Conservation (phyloP, 306 rosid species). For the Lathyrus oleraceus region DNA sequence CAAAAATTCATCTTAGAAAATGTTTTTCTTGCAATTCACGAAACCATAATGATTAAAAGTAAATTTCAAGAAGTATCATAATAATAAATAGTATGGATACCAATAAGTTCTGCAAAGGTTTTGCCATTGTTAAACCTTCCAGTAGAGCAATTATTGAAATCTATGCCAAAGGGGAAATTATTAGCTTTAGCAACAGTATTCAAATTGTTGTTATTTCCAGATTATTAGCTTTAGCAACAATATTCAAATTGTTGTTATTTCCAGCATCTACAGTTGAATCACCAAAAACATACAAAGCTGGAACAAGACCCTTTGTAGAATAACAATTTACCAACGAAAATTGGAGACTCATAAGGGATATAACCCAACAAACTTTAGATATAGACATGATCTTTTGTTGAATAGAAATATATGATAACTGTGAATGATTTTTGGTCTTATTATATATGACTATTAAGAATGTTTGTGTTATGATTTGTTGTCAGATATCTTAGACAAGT, state of each 20-base stretch:
- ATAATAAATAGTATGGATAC: too few species aligned
- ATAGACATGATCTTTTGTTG: background rate
- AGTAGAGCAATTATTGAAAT: background rate
- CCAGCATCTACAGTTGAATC: constrained; percentile 23
- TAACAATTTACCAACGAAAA: background rate
- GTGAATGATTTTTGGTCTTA: background rate
- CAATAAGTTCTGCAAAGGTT: constrained; percentile 12
- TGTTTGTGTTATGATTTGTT: too few species aligned
- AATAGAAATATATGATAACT: too few species aligned
- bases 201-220: too few species aligned
- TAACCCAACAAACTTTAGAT: background rate
- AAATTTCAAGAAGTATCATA: too few species aligned
- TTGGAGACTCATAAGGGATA: background rate
- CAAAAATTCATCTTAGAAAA: background rate
- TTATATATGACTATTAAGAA: too few species aligned
- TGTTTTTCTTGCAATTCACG: background rate
- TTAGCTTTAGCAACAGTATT: too few species aligned
- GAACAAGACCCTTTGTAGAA: background rate
- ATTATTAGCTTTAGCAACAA: background rate
- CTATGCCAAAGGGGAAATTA: constrained; percentile 4
- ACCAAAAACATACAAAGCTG: constrained; percentile 27
- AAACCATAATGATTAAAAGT: background rate
- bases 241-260: constrained; percentile 21
- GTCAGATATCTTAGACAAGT: too few species aligned
- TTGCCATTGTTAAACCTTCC: constrained; percentile 22